phyloP scores from a whole-genome alignment of 108 stramenopile species.

The Aurantiochytrium sp. region DNA sequence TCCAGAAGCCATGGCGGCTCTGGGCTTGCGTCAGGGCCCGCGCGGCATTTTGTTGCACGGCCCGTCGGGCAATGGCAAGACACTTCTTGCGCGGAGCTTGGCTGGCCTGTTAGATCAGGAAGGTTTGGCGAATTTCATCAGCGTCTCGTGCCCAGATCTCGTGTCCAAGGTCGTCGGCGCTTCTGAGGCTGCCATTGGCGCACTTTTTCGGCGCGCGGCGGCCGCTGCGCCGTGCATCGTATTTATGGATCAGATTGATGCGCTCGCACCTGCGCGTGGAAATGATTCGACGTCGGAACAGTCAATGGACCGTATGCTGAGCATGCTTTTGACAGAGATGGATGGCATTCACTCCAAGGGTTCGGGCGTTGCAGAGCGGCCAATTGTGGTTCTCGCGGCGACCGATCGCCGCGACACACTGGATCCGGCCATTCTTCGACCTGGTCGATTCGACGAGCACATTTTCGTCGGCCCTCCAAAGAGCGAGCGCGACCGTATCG shows the following conservation, averaged over 20 bases:
- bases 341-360: neutral
- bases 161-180: conserved; percentile 8
- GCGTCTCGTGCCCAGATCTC: neutral
- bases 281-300: neutral
- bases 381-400: neutral
- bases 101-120: conserved; percentile 35
- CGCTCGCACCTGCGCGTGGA: neutral
- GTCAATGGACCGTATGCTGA: neutral
- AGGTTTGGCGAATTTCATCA: neutral
- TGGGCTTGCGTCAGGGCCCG: conserved; percentile 38
- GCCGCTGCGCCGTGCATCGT: conserved; percentile 7
- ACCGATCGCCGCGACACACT: neutral
- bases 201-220: neutral
- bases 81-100: conserved; percentile 98
- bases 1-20: neutral
- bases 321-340: neutral
- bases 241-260: conserved; percentile 4
- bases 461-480: neutral
- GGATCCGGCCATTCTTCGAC: neutral
- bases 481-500: neutral
- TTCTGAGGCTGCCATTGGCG: neutral
- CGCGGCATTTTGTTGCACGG: conserved; percentile 92
- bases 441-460: neutral
- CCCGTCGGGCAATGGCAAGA: conserved; percentile 82
- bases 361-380: neutral